phyloP scores from a whole-genome alignment of 1,139 yeast genomes.

The Chernovozyma aurita region DNA sequence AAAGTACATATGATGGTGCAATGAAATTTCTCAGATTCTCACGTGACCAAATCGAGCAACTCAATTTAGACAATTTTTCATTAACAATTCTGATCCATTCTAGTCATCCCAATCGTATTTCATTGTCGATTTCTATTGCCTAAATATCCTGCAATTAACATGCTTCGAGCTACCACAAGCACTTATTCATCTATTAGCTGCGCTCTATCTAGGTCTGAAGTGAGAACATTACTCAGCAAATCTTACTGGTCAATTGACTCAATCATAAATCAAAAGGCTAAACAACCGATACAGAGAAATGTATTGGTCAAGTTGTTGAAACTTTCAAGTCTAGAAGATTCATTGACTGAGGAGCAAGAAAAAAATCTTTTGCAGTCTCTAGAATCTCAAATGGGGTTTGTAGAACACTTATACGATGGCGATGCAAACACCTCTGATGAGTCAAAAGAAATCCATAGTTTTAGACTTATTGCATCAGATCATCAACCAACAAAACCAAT shows the following conservation, averaged over 20 bases:
- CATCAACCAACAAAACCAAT: constrained; percentile 22
- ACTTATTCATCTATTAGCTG: neutral
- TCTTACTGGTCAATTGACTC: constrained; percentile 3
- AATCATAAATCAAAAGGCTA: neutral
- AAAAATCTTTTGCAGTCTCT: constrained; percentile 27
- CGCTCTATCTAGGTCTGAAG: neutral
- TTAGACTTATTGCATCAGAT: constrained; percentile 34
- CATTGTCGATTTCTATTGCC: no score
- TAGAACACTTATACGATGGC: constrained; percentile 35
- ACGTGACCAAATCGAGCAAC: no score
- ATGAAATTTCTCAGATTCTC: no score
- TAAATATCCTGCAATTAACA: no score
- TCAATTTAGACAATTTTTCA: no score
- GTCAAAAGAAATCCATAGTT: constrained; percentile 14
- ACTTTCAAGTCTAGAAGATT: constrained; percentile 41
- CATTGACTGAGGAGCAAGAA: constrained; percentile 18
- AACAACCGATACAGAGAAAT: neutral
- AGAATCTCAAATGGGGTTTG: constrained; percentile 42
- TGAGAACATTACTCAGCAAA: neutral
- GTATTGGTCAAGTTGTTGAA: constrained; percentile 28
- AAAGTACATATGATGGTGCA: no score
- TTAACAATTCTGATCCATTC: no score
- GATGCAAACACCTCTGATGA: constrained; percentile 6
- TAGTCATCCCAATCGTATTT: no score
- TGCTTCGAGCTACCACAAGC: no score